Evolutionary conservation across 176 grass and related monocot genomes (phyloP).

Genomic region (Aegilops sharonensis): DNA sequence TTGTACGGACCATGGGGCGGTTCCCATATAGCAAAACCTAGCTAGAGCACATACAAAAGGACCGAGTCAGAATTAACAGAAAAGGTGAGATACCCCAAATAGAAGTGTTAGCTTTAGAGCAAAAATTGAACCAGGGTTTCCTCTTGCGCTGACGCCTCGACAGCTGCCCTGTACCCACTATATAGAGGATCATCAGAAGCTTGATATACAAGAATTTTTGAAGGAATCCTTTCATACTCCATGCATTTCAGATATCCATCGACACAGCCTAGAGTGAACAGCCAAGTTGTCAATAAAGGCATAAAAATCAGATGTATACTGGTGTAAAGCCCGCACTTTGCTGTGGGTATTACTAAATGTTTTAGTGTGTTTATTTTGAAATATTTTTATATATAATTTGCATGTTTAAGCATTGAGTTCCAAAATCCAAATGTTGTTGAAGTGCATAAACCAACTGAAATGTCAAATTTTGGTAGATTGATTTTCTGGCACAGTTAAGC

Average conservation of each 20-base stretch:
- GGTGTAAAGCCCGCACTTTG: background rate
- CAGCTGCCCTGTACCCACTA: conserved; percentile 85
- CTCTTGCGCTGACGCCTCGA: conserved; percentile 73
- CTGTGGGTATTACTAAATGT: background rate
- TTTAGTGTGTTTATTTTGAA: background rate
- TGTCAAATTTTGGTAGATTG: background rate
- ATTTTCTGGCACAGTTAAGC: background rate
- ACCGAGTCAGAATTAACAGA: conserved; percentile 23
- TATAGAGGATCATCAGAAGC: conserved; percentile 92
- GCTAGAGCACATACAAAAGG: conserved; percentile 41
- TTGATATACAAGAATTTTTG: conserved; percentile 95
- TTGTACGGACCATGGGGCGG: conserved; percentile 94
- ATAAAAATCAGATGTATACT: background rate
- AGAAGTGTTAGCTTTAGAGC: conserved; percentile 26
- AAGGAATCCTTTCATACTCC: conserved; percentile 90
- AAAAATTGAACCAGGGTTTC: conserved; percentile 70
- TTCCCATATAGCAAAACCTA: conserved; percentile 94
- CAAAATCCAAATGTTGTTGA: background rate
- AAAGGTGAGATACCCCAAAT: background rate
- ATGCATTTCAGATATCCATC: conserved; percentile 88
- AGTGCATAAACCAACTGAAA: background rate
- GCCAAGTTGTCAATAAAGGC: conserved; percentile 11
- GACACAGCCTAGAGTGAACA: conserved; percentile 64
- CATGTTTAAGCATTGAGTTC: background rate
- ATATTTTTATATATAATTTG: background rate